Evolutionary conservation across 2,329 filamentous ascomycete genomes (phyloP), one percentile per base, ranked within the genome.

Genomic region (Daldinia eschscholtzii): DNA sequence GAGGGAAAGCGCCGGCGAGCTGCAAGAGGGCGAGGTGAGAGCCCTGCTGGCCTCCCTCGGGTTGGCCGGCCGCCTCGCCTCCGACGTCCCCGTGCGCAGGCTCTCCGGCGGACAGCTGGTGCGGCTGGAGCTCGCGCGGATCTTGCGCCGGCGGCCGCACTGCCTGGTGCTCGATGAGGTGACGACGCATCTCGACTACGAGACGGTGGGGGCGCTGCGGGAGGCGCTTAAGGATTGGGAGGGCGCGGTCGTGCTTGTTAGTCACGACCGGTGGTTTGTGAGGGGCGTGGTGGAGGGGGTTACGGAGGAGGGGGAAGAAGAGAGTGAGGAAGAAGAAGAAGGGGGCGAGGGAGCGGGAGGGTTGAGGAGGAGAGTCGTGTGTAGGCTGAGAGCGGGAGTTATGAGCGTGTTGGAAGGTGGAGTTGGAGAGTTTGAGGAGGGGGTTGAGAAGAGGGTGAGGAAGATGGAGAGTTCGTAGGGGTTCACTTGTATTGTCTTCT

Each of bases 181-280:
- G 26, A 96, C 93, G 6, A 95, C 93, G 0, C 93, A 97, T 82
- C 84, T 97, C 44, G 93, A 97, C 77, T 92, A 92, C 69, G 89
- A 96, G 80, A 95, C 92, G 0, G 92, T 95, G 26, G 87, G 88
- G 6, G 92, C 91, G 1, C 80, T 97, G 61, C 85, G 91, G 0
- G 84, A 87, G 26, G 91, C 91, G 1, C 78, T 97, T 70, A 84
- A 86, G 13, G 81, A 81, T 2, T 97, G 92, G 85, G 86, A 89
- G 62, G 93, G 93, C 0, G 93, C 92, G 0, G 86, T 96, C 3
- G 80, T 97, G 42, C 81, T 96, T 4, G 90, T 96, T 4, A 93
- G 89, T 39, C 93, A 97, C 81, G 93, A 97, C 78, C 85, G 93
- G 35, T 97, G 92, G 85, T 91, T 97, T 74, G 86, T 96, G 81